Percentiles rank a stretch among this genome's conserved stretches.
These are phyloP conservation scores for Elymus sibiricus DNA, from an alignment of 176 grass and related monocot genomes.

Conservation along the genomic window DNA sequence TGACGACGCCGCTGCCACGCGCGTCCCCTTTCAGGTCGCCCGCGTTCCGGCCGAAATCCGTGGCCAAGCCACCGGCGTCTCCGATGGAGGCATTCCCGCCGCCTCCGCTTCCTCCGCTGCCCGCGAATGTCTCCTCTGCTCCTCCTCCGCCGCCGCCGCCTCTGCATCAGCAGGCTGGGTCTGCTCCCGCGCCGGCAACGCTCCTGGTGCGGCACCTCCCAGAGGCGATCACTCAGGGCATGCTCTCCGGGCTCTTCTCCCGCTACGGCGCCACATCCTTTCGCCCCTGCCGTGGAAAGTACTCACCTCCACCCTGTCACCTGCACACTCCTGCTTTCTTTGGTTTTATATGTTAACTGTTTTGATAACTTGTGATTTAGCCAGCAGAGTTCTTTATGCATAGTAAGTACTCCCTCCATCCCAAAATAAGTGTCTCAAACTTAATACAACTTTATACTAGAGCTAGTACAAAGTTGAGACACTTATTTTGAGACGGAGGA, in stretches of 20 bases:
- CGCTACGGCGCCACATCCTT: constrained; percentile 77
- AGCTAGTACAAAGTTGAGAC: too few relatives aligned
- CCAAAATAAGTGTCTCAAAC: too few relatives aligned
- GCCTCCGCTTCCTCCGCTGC: not conserved
- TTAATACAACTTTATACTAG: too few relatives aligned
- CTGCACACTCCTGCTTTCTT: not conserved
- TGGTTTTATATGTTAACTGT: not conserved
- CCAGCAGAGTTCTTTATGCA: too few relatives aligned
- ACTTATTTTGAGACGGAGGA: too few relatives aligned
- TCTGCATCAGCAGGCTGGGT: not conserved
- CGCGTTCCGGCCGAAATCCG: not conserved
- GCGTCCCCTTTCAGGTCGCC: too few relatives aligned
- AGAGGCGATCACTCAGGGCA: constrained; percentile 72
- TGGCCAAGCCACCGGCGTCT: not conserved
- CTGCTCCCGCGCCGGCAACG: constrained; percentile 29
- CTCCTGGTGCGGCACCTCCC: constrained; percentile 89
- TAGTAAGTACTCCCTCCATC: too few relatives aligned
- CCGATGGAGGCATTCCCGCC: constrained; percentile 31
- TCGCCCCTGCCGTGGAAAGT: constrained; percentile 86
- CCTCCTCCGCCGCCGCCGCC: not conserved
- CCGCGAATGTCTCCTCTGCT: not conserved
- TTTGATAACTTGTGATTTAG: too few relatives aligned
- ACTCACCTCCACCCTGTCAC: not conserved
- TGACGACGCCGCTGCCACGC: too few relatives aligned
- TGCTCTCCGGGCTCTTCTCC: constrained; percentile 80